A percentile compares a stretch with the other conserved stretches of the same genome.
phyloP scores from a whole-genome alignment of 225 moss, liverwort and hornwort genomes.

The Straminergon stramineum region DNA sequence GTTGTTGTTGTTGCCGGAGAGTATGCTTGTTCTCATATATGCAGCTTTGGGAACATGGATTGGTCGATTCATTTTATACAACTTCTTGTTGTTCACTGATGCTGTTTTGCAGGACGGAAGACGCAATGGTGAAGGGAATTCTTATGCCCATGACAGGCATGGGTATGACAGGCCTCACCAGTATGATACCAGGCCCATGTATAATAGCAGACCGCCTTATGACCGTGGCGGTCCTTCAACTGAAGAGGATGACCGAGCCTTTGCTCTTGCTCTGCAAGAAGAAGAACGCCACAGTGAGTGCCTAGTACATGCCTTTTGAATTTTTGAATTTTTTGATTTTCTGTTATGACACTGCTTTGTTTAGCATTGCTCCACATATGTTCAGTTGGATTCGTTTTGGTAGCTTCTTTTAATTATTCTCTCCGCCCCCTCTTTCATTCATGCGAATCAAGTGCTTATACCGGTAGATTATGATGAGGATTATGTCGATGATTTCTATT shows the following conservation, averaged over 20 bases:
- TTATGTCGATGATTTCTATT: background rate
- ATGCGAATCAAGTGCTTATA: background rate
- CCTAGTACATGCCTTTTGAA: background rate
- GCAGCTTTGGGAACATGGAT: background rate
- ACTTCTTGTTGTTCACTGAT: background rate
- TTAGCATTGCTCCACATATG: background rate
- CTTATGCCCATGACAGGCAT: conserved; percentile 22
- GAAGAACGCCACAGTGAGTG: conserved; percentile 33
- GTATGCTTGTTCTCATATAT: background rate
- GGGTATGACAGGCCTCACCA: conserved; percentile 22
- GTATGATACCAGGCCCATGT: conserved; percentile 7
- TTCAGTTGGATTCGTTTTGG: background rate
- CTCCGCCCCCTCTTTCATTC: background rate
- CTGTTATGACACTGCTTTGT: background rate
- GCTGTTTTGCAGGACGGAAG: conserved; percentile 26
- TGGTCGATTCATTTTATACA: background rate
- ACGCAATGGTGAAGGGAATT: conserved; percentile 28
- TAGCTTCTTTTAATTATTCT: background rate
- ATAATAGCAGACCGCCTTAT: conserved; percentile 7
- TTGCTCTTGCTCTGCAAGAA: conserved; percentile 26
- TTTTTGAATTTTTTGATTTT: background rate
- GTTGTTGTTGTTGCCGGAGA: no score
- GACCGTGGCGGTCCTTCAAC: background rate
- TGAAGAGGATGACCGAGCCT: conserved; percentile 29
- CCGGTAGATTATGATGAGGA: background rate